Percentiles rank a stretch among this genome's conserved stretches.
Evolutionary conservation across 257 asterid species (phyloP).

Genomic region (Lycium barbarum): DNA sequence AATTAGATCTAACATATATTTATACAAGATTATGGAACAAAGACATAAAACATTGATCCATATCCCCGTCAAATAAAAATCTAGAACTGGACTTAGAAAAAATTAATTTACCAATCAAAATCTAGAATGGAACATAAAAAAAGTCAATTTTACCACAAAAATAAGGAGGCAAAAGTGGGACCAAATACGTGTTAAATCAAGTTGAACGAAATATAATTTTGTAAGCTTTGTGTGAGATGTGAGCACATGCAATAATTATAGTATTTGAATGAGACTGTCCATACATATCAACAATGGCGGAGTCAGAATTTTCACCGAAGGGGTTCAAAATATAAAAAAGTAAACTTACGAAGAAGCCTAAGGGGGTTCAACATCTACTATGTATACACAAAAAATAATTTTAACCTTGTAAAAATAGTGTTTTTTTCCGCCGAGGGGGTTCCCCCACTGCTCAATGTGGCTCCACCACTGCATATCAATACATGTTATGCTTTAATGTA

Average conservation of each 20-base stretch:
- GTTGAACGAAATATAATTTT: background rate
- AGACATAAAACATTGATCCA: background rate
- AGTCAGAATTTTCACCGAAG: too few relatives aligned
- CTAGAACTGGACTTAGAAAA: background rate
- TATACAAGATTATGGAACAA: background rate
- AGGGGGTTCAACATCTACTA: too few relatives aligned
- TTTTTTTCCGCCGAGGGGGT: too few relatives aligned
- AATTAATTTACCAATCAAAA: too few relatives aligned
- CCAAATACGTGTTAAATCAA: background rate
- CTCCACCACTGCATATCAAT: background rate
- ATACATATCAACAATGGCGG: background rate
- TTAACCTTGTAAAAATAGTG: too few relatives aligned
- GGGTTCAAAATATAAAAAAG: too few relatives aligned
- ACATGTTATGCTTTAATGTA: background rate
- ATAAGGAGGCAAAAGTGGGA: background rate
- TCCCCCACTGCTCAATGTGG: too few relatives aligned
- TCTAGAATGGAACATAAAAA: too few relatives aligned
- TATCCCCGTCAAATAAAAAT: background rate
- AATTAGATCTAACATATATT: background rate
- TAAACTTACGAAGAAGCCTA: too few relatives aligned
- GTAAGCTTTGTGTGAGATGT: background rate
- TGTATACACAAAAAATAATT: too few relatives aligned
- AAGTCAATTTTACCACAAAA: background rate
- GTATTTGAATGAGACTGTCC: background rate
- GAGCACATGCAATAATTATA: background rate